A percentile compares a stretch with the other conserved stretches of the same genome.
These are phyloP conservation scores for Viola pubescens DNA, from an alignment of 441 rosid species.

Conservation along the genomic window DNA sequence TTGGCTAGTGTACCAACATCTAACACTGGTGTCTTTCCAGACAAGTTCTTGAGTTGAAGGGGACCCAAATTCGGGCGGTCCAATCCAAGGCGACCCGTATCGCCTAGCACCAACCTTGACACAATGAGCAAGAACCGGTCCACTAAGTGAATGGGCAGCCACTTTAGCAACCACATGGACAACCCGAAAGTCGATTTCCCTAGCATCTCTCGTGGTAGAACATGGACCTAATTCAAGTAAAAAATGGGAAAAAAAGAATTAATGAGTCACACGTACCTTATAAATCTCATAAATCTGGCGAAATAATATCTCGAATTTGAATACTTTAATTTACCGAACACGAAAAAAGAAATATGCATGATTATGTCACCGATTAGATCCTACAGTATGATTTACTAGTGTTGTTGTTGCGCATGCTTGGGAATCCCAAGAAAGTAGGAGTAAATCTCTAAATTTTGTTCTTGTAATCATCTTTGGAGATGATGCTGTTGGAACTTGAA, in stretches of 20 bases:
- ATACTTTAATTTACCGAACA: no score
- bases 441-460: constrained; percentile 15
- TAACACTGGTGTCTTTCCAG: constrained; percentile 83
- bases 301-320: no score
- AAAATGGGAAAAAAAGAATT: neutral
- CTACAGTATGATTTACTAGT: neutral
- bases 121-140: constrained; percentile 52
- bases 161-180: constrained; percentile 66
- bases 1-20: constrained; percentile 70
- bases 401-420: constrained; percentile 51
- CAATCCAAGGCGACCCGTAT: constrained; percentile 55
- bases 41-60: constrained; percentile 51
- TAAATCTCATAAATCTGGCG: neutral
- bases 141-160: constrained; percentile 61
- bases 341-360: constrained; percentile 13
- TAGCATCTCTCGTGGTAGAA: constrained; percentile 81
- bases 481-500: constrained; percentile 13
- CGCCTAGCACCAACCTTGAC: constrained; percentile 58
- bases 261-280: neutral
- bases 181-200: constrained; percentile 72
- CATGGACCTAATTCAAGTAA: constrained; percentile 49
- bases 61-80: constrained; percentile 69
- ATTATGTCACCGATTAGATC: constrained; percentile 6
- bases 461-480: neutral
- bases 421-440: constrained; percentile 65